phyloP scores from a whole-genome alignment of 306 rosid genomes.

The Trichosanthes cucumerina region DNA sequence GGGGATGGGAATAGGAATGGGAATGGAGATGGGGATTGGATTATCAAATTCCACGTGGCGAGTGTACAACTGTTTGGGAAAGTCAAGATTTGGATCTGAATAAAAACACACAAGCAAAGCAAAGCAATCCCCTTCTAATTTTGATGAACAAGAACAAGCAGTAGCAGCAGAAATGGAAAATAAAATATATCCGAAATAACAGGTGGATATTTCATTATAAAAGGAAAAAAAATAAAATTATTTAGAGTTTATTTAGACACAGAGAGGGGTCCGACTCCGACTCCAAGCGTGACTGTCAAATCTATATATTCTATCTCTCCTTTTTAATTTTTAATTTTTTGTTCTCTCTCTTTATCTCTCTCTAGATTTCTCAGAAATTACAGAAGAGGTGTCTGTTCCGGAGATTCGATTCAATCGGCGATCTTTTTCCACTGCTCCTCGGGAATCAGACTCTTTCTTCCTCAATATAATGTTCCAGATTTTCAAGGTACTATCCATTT shows the following conservation, averaged over 20 bases:
- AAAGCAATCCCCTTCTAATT: not conserved
- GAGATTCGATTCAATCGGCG: slow-evolving; percentile 67
- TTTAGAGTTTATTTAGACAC: not conserved
- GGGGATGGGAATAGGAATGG: not conserved
- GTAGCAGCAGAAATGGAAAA: not conserved
- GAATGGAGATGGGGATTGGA: not conserved
- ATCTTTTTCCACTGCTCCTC: slow-evolving; percentile 39
- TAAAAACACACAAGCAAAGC: not conserved
- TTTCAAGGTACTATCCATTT: slow-evolving; percentile 53
- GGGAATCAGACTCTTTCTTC: slow-evolving; percentile 35
- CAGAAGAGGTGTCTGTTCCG: slow-evolving; percentile 34
- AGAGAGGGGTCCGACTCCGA: not conserved
- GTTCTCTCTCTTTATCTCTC: slow-evolving; percentile 30
- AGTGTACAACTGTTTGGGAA: not conserved
- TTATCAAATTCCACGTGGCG: not conserved
- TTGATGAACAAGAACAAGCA: not conserved
- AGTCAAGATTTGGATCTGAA: slow-evolving; percentile 7
- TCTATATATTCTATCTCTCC: slow-evolving; percentile 54
- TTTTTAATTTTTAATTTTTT: slow-evolving; percentile 18
- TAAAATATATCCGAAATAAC: slow-evolving; percentile 1
- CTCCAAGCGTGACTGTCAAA: slow-evolving; percentile 77
- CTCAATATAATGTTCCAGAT: slow-evolving; percentile 55
- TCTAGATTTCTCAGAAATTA: slow-evolving; percentile 26
- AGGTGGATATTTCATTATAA: not conserved
- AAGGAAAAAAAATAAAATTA: not conserved